phyloP scores from a whole-genome alignment of 345 rosid genomes.

The Ceriops tagal region DNA sequence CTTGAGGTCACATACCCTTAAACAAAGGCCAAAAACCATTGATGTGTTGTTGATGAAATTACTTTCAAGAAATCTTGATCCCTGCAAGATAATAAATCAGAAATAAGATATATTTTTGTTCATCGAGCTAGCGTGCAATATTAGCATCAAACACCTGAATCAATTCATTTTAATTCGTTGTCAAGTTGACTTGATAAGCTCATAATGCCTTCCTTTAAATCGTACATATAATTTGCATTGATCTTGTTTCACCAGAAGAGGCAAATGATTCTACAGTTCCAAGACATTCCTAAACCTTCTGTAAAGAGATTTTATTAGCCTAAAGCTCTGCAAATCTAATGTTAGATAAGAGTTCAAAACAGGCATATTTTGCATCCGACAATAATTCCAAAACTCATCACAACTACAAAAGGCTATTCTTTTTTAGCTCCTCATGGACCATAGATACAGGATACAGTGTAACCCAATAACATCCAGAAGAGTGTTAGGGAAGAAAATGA shows the following conservation, averaged over 20 bases:
- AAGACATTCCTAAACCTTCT: neutral
- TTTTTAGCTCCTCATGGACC: neutral
- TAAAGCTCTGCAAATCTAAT: neutral
- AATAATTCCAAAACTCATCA: neutral
- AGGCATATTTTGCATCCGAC: neutral
- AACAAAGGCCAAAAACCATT: slow-evolving; percentile 85
- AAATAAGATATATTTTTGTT: slow-evolving; percentile 3
- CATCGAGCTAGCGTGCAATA: neutral
- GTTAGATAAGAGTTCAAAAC: neutral
- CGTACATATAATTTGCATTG: no score
- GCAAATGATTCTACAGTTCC: neutral
- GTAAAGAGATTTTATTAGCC: neutral
- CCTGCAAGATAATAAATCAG: slow-evolving; percentile 49
- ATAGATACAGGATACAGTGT: neutral
- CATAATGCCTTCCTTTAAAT: no score
- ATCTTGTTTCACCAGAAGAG: no score
- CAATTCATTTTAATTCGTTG: neutral
- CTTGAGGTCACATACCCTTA: slow-evolving; percentile 54
- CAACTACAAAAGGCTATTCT: neutral
- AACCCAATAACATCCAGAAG: neutral
- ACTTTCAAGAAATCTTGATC: slow-evolving; percentile 83
- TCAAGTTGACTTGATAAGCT: no score
- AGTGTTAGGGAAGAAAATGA: no score
- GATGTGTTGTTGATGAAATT: slow-evolving; percentile 92
- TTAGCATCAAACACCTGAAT: neutral